Percentiles rank a stretch among this genome's conserved stretches.
phyloP scores from a whole-genome alignment of 495 filamentous ascomycete species.

The Trichodelitschia bisporula region DNA sequence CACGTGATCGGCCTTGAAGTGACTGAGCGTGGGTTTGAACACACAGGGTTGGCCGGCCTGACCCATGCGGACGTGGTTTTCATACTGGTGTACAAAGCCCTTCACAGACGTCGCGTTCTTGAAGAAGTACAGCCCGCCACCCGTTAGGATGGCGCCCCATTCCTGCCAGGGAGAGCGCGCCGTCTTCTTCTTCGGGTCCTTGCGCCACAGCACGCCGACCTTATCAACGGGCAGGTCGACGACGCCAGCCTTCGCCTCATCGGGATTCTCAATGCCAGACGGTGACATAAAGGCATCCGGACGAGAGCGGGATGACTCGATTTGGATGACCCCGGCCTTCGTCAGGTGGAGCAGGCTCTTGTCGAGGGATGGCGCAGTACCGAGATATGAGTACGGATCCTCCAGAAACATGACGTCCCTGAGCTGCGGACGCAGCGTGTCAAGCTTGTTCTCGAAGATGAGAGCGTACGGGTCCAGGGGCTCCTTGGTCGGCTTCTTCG shows the following conservation, averaged over 20 bases:
- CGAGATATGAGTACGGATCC: slow-evolving; percentile 73
- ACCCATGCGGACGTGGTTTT: slow-evolving; percentile 46
- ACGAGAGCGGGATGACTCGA: slow-evolving; percentile 73
- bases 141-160: slow-evolving; percentile 89
- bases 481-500: slow-evolving; percentile 42
- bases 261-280: slow-evolving; percentile 56
- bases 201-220: slow-evolving; percentile 86
- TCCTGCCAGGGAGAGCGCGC: slow-evolving; percentile 92
- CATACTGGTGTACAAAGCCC: slow-evolving; percentile 62
- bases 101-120: slow-evolving; percentile 84
- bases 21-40: slow-evolving; percentile 68
- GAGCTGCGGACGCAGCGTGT: slow-evolving; percentile 55
- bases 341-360: slow-evolving; percentile 46
- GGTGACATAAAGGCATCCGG: slow-evolving; percentile 88
- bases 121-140: slow-evolving; percentile 92
- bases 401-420: slow-evolving; percentile 90
- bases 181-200: slow-evolving; percentile 84
- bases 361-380: slow-evolving; percentile 47
- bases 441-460: slow-evolving; percentile 71
- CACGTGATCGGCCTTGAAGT: slow-evolving; percentile 79
- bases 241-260: slow-evolving; percentile 73
- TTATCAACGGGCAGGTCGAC: slow-evolving; percentile 96
- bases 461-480: slow-evolving; percentile 87
- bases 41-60: slow-evolving; percentile 44
- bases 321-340: slow-evolving; percentile 80